Percentiles rank a stretch among this genome's conserved stretches.
Evolutionary conservation across 2,329 filamentous ascomycete genomes (phyloP).

Genomic region (Pseudofabraea citricarpa): DNA sequence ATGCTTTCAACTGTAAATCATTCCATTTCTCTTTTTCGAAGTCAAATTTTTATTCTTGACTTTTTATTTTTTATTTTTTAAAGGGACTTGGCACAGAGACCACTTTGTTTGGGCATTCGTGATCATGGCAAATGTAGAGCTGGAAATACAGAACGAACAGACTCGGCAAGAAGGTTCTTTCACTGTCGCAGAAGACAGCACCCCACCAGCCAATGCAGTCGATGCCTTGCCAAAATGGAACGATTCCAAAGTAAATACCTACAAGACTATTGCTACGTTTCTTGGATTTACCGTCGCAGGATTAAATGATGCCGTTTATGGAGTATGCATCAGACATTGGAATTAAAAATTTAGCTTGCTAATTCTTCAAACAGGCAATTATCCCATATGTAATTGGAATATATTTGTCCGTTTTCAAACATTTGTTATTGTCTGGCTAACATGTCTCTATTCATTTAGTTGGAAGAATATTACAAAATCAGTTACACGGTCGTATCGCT

Average conservation of each 20-base stretch:
- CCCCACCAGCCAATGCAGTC: neutral
- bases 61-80: no score
- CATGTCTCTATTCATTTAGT: slow-evolving; percentile 32
- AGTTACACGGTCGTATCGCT: slow-evolving; percentile 58
- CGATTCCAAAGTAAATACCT: neutral
- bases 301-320: neutral
- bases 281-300: neutral
- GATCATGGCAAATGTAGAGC: no score
- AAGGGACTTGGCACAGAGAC: no score
- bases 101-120: no score
- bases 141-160: no score
- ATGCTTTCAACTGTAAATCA: no score
- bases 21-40: no score
- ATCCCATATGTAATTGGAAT: neutral
- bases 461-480: slow-evolving; percentile 56
- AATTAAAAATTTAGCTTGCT: neutral
- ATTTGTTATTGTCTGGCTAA: neutral
- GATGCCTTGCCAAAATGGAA: neutral
- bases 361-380: neutral
- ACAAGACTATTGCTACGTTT: neutral
- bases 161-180: no score
- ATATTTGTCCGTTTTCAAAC: neutral
- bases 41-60: no score
- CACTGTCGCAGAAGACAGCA: no score
- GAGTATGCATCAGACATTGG: neutral